A percentile compares a stretch with the other conserved stretches of the same genome.
Evolutionary conservation across 2,329 filamentous ascomycete species (phyloP).

Genomic region (Xylariaceae sp.): DNA sequence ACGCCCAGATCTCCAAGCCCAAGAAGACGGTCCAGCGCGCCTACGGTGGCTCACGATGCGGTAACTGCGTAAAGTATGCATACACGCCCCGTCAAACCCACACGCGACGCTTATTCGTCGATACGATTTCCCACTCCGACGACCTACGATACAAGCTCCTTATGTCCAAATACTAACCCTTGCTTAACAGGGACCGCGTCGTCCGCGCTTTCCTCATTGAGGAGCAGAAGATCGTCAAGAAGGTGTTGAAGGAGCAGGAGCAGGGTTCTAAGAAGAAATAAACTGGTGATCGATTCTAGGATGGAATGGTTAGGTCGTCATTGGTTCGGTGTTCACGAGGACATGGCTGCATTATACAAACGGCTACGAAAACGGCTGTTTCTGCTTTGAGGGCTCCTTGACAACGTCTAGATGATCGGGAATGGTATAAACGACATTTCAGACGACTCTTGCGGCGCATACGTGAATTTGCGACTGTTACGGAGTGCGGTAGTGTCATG

Average conservation of each 20-base stretch:
- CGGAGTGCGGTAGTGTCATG: constrained; percentile 7
- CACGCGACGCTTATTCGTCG: not conserved
- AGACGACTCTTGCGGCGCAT: constrained; percentile 15
- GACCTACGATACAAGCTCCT: not conserved
- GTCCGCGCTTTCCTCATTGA: constrained; percentile 98
- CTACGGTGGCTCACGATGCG: constrained; percentile 97
- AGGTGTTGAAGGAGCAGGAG: constrained; percentile 99
- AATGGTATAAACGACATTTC: constrained; percentile 31
- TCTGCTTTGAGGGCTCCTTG: constrained; percentile 31
- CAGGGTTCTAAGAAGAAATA: constrained; percentile 65
- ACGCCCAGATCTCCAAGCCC: constrained; percentile 92
- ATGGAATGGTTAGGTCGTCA: constrained; percentile 31
- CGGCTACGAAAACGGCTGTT: constrained; percentile 26
- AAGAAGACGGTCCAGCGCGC: constrained; percentile 99
- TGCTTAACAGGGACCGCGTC: constrained; percentile 65
- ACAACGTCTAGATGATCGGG: constrained; percentile 31
- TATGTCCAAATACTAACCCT: constrained; percentile 6
- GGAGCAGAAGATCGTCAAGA: constrained; percentile 99
- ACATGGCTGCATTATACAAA: constrained; percentile 30
- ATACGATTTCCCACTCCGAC: not conserved
- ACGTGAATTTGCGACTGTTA: constrained; percentile 6
- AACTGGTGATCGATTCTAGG: constrained; percentile 34
- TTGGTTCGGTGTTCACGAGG: constrained; percentile 33
- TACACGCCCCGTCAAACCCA: not conserved
- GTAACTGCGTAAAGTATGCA: constrained; percentile 76